Conservation (phyloP, 805 yeast species). For the Ogataea corticis region DNA sequence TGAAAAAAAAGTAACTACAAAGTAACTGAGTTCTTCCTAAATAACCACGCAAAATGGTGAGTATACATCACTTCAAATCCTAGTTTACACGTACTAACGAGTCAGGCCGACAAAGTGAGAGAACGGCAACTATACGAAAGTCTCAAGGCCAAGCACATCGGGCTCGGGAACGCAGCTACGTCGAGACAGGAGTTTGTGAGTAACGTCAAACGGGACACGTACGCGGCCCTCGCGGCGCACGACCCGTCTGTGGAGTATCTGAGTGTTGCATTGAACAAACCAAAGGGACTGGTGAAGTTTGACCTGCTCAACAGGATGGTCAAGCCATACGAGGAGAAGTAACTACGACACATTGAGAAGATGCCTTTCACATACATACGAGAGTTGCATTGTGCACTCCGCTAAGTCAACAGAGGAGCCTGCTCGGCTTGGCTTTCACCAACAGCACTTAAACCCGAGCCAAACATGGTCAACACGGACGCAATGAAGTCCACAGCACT, state of each 20-base stretch:
- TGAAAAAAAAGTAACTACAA: neutral
- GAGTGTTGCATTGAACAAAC: constrained; percentile 52
- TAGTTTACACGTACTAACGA: too few species aligned
- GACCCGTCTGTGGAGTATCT: constrained; percentile 53
- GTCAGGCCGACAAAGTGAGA: constrained; percentile 63
- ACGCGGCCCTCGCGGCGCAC: constrained; percentile 62
- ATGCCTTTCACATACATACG: neutral
- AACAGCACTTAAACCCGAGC: constrained; percentile 26
- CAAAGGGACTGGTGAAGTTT: constrained; percentile 34
- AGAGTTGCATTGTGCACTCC: neutral
- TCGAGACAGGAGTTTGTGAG: constrained; percentile 66
- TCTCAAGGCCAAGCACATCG: constrained; percentile 63
- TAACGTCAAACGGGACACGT: constrained; percentile 67
- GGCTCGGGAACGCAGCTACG: constrained; percentile 76
- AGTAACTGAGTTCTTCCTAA: neutral
- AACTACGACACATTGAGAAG: neutral
- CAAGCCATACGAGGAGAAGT: constrained; percentile 22
- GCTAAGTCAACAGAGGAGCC: constrained; percentile 34
- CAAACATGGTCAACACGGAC: constrained; percentile 49
- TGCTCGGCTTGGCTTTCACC: constrained; percentile 28
- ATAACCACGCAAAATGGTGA: neutral
- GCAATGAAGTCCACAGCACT: constrained; percentile 55
- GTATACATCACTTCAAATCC: too few species aligned
- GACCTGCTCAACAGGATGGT: constrained; percentile 43
- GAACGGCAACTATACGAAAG: constrained; percentile 58